Conservation (phyloP, 225 moss, liverwort and hornwort species). For the Asterella californica region DNA sequence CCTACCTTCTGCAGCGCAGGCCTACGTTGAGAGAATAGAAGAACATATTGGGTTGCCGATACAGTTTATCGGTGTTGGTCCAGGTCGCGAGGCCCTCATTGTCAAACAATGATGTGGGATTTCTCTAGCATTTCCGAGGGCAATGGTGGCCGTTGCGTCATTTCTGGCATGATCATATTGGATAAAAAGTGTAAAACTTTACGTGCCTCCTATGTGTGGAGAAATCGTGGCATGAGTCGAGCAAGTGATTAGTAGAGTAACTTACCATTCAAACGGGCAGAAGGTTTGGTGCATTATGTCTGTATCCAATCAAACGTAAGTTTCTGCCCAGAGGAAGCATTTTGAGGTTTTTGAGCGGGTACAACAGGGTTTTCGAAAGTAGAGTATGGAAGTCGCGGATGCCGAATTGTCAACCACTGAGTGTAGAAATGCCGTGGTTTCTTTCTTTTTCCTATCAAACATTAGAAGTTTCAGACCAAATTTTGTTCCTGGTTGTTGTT, state of each 20-base stretch:
- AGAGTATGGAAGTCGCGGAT: conserved; percentile 21
- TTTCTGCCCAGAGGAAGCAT: neutral
- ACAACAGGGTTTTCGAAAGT: conserved; percentile 6
- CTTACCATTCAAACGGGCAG: conserved; percentile 7
- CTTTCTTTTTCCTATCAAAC: neutral
- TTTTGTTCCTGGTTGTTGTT: conserved; percentile 8
- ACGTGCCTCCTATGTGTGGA: neutral
- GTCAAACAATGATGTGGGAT: conserved; percentile 46
- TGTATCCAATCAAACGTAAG: neutral
- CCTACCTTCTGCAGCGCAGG: conserved; percentile 77
- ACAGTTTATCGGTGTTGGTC: conserved; percentile 88
- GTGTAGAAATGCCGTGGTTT: conserved; percentile 11
- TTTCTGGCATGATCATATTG: neutral
- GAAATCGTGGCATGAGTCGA: neutral
- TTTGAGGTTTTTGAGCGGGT: neutral
- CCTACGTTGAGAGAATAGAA: conserved; percentile 90
- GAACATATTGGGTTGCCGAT: conserved; percentile 54
- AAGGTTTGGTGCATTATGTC: conserved; percentile 8
- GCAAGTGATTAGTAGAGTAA: neutral
- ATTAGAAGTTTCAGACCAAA: neutral
- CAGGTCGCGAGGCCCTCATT: conserved; percentile 92
- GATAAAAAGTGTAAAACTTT: neutral
- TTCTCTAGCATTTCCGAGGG: neutral
- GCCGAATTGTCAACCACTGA: neutral
- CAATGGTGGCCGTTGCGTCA: neutral